These are phyloP conservation scores for Lepidium didymum DNA, from an alignment of 345 rosid species.

Conservation along the genomic window DNA sequence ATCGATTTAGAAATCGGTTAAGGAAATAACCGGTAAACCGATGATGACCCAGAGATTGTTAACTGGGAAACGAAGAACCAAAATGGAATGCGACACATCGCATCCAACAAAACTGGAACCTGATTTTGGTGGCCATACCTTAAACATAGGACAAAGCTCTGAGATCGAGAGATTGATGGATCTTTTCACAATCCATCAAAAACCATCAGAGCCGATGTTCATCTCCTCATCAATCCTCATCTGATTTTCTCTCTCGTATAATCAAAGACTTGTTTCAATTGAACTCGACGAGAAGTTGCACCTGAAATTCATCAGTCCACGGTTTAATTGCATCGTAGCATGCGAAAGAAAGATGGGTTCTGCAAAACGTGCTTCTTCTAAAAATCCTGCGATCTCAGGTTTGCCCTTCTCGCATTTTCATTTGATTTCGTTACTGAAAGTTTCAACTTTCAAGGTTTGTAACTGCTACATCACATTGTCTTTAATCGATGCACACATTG, in stretches of 20 bases:
- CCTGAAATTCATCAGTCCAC: neutral
- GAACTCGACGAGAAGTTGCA: neutral
- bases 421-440: neutral
- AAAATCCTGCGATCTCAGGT: constrained; percentile 26
- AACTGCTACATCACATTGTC: neutral
- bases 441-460: neutral
- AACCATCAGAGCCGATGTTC: neutral
- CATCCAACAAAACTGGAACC: constrained; percentile 23
- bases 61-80: neutral
- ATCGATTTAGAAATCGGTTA: neutral
- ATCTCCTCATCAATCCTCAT: neutral
- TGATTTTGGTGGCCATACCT: constrained; percentile 18
- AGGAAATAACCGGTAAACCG: neutral
- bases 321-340: neutral
- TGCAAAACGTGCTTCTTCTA: neutral
- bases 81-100: neutral
- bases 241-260: neutral
- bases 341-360: constrained; percentile 17
- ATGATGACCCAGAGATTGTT: neutral
- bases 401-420: neutral
- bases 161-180: constrained; percentile 23
- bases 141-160: constrained; percentile 4
- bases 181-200: neutral
- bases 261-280: neutral
- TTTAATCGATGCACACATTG: constrained; percentile 4